These are phyloP conservation scores for Tolypocladium guangdongense DNA, from an alignment of 2,329 filamentous ascomycete genomes.

Conservation along the genomic window DNA sequence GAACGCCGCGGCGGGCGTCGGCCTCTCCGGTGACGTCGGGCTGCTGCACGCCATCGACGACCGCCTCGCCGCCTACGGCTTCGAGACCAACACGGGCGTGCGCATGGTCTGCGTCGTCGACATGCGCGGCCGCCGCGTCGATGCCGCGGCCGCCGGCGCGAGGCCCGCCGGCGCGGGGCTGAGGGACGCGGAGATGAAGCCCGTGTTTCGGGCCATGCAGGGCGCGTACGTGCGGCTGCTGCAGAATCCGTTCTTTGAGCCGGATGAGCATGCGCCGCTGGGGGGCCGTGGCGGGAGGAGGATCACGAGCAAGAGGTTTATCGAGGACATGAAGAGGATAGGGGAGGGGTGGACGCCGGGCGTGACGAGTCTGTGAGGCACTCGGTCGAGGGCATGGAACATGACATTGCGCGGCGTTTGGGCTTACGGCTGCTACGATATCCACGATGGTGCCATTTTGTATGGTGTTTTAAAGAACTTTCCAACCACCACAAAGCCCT, in stretches of 20 bases:
- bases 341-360: conserved; percentile 78
- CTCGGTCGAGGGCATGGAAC: conserved; percentile 3
- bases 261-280: conserved; percentile 65
- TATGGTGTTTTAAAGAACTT: conserved; percentile 1
- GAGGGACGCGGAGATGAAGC: conserved; percentile 77
- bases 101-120: conserved; percentile 87
- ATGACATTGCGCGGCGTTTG: conserved; percentile 13
- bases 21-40: conserved; percentile 72
- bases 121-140: conserved; percentile 61
- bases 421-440: conserved; percentile 4
- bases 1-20: conserved; percentile 40
- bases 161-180: conserved; percentile 48
- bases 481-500: background rate
- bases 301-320: conserved; percentile 74
- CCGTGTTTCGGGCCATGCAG: conserved; percentile 85
- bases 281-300: conserved; percentile 46
- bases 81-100: conserved; percentile 90
- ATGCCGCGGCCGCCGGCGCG: conserved; percentile 10
- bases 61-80: conserved; percentile 85
- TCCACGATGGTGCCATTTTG: background rate
- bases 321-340: conserved; percentile 72
- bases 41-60: conserved; percentile 91
- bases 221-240: conserved; percentile 80
- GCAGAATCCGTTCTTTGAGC: conserved; percentile 90
- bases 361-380: conserved; percentile 42